Evolutionary conservation across 495 filamentous ascomycete genomes (phyloP), one percentile per base, ranked within the genome.

Genomic region (Talaromyces adpressus): DNA sequence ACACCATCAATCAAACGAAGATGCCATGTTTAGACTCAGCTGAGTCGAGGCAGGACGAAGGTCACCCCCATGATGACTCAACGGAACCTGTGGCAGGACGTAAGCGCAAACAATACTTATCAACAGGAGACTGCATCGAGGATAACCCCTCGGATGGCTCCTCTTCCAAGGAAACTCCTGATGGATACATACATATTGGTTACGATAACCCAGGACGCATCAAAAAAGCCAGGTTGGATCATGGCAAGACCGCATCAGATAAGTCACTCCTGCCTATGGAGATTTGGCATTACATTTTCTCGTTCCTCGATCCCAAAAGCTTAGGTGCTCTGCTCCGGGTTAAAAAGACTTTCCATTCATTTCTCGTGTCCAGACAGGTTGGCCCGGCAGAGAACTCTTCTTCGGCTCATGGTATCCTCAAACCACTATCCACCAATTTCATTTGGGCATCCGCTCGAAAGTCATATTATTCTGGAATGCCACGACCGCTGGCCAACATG

Each of bases 381-480:
- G 67, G 29, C 7, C 23, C 7, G 3, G 8, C 52, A 16, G 27
- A 29, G 11, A 25, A 64, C 56, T 53, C 29, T 53, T 6, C 66
- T 66, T 8, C 68, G 20, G 57, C 66, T 61, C 16, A 54, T 58
- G 65, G 71, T 63, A 56, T 71, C 64, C 62, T 77, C 60, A 69
- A 65, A 57, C 66, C 59, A 57, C 54, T 79, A 45, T 70, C 75
- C 61, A 66, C 77, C 60, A 72, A 82, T 45, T 66, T 67, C 64
- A 73, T 84, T 22, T 85, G 81, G 82, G 66, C 71, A 25, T 62
- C 71, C 18, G 77, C 77, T 29, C 76, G 81, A 47, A 79, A 74
- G 64, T 60, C 57, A 4, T 71, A 72, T 65, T 66, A 70, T 56
- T 72, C 73, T 6, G 75, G 77, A 49, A 66, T 82, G 59, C 81